phyloP scores from a whole-genome alignment of 768 basidiomycete species.

The Melanogaster broomeanus region DNA sequence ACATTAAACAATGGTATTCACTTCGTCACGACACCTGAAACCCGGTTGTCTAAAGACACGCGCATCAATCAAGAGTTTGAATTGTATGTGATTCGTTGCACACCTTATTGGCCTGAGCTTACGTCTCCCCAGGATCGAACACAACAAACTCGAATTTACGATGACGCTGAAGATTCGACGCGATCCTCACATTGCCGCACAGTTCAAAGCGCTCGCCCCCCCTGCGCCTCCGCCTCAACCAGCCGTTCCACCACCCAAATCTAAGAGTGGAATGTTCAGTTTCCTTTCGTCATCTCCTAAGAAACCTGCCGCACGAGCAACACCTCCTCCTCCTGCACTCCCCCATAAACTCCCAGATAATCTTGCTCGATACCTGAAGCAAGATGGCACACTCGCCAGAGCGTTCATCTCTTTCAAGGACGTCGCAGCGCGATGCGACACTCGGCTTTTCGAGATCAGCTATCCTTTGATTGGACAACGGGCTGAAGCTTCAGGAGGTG shows the following conservation, averaged over 20 bases:
- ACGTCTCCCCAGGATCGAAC: conserved; percentile 65
- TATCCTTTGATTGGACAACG: conserved; percentile 82
- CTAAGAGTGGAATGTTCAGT: conserved; percentile 66
- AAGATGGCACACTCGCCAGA: conserved; percentile 86
- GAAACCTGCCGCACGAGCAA: conserved; percentile 58
- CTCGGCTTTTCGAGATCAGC: conserved; percentile 78
- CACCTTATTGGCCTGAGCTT: neutral
- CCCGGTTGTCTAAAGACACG: conserved; percentile 55
- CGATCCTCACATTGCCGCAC: conserved; percentile 81
- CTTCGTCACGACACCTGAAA: conserved; percentile 88
- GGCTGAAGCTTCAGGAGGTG: conserved; percentile 49
- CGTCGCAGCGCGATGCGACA: conserved; percentile 79
- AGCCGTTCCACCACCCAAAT: conserved; percentile 51
- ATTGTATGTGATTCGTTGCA: conserved; percentile 52
- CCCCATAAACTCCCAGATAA: conserved; percentile 63
- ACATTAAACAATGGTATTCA: conserved; percentile 97
- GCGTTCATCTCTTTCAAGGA: conserved; percentile 91
- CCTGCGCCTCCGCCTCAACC: conserved; percentile 44
- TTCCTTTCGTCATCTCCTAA: conserved; percentile 76
- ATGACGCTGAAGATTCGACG: conserved; percentile 84
- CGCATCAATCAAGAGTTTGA: conserved; percentile 89
- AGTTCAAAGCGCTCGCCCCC: conserved; percentile 65
- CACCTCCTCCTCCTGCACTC: conserved; percentile 37
- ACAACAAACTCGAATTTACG: conserved; percentile 94
- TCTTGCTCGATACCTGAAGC: conserved; percentile 78